Conservation (phyloP, 2,329 filamentous ascomycete genomes). For the Ophiocordyceps sinensis region DNA sequence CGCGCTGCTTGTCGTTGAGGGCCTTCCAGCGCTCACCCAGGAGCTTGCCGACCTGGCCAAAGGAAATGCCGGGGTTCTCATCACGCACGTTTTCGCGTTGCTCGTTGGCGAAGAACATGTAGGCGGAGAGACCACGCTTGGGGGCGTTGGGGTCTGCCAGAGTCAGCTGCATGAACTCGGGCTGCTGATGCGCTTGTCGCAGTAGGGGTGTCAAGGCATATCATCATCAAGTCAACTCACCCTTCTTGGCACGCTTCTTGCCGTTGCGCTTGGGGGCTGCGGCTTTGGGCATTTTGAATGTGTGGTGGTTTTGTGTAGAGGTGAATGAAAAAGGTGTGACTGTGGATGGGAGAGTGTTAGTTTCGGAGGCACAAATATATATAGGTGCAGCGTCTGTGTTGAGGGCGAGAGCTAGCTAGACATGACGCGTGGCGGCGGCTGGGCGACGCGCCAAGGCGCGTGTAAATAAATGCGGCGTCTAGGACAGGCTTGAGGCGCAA, state of each 20-base stretch:
- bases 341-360: not conserved
- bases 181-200: not conserved
- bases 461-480: not conserved
- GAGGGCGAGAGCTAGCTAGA: not conserved
- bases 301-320: constrained; percentile 7
- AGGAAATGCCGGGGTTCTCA: constrained; percentile 95
- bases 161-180: constrained; percentile 5
- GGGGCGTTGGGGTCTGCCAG: constrained; percentile 80
- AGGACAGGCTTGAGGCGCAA: constrained; percentile 10
- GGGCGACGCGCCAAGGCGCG: not conserved
- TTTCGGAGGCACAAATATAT: not conserved
- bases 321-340: not conserved
- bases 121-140: constrained; percentile 97
- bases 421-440: constrained; percentile 9
- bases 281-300: constrained; percentile 44
- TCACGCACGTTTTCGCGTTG: constrained; percentile 96
- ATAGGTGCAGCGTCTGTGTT: not conserved
- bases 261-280: constrained; percentile 37
- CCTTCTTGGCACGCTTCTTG: constrained; percentile 45
- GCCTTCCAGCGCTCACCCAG: constrained; percentile 99
- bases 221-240: constrained; percentile 22
- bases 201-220: no score
- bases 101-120: constrained; percentile 99
- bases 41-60: constrained; percentile 97
- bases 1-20: constrained; percentile 80